These are phyloP conservation scores for Sporothrix luriei DNA, from an alignment of 2,329 filamentous ascomycete genomes.

Conservation along the genomic window DNA sequence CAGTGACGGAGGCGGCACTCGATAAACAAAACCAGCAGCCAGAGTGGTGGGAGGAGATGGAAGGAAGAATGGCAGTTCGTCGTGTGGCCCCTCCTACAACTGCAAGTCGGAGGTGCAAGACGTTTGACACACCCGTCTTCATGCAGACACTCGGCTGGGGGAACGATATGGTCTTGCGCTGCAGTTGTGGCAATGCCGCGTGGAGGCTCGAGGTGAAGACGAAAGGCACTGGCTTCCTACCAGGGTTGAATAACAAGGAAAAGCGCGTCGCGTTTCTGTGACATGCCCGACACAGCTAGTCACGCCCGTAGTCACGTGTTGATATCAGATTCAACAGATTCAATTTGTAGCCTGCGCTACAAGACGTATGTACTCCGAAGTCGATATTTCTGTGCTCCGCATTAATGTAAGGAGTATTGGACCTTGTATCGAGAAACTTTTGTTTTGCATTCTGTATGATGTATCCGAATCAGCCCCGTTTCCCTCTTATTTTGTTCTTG, in stretches of 20 bases:
- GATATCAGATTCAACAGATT: background rate
- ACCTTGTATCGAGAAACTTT: background rate
- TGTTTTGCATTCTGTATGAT: background rate
- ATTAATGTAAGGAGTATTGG: background rate
- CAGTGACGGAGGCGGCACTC: background rate
- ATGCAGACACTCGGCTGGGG: slow-evolving; percentile 36
- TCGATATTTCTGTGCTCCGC: background rate
- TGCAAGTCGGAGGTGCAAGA: slow-evolving; percentile 35
- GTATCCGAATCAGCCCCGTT: too few species aligned
- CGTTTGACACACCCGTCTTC: slow-evolving; percentile 35
- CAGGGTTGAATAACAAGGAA: background rate
- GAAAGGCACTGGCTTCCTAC: slow-evolving; percentile 8
- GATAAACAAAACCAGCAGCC: background rate
- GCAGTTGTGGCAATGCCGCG: background rate
- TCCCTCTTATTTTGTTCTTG: background rate
- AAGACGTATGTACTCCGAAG: too few species aligned
- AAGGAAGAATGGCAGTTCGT: slow-evolving; percentile 24
- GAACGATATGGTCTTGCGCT: slow-evolving; percentile 14
- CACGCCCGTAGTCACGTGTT: background rate
- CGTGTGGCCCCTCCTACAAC: slow-evolving; percentile 31
- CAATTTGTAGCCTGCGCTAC: background rate
- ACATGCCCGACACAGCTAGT: background rate
- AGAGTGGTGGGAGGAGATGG: background rate
- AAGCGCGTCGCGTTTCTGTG: slow-evolving; percentile 29
- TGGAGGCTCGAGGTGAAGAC: background rate